Base-by-base conservation (phyloP, 108 stramenopile species). In the Fistulifera solaris region DNA sequence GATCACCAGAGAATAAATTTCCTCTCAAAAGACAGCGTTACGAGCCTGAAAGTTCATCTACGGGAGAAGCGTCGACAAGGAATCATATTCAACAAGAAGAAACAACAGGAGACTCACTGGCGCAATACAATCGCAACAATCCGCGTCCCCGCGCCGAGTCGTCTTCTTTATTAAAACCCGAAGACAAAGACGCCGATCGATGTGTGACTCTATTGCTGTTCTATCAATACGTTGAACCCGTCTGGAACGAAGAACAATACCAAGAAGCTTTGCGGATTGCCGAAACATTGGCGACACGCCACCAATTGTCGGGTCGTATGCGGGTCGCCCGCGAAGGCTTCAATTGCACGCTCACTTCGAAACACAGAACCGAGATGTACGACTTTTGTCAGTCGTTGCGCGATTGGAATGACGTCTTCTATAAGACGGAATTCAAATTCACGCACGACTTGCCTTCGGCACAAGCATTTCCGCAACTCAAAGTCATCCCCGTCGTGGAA, bases 161-260 rank as follows among this genome's bases (percentile, higher is more conserved):
- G 17, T 59, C 58, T 6, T 17, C 58, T 1, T 19, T 45, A 17
- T 11, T 19, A 4, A 3, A 45, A 45, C 7, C 21, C 16, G 18
- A 24, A 40, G 38, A 44, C 38, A 45, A 44, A 22, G 12, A 58
- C 24, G 49, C 50, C 6, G 57, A 50, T 14, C 23, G 42, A 15
- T 27, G 39, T 10, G 46, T 68, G 12, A 66, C 94, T 22, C 69
- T 94, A 2, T 67, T 90, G 19, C 70, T 94, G 14, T 94, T 94
- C 67, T 94, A 94, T 65, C 83, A 85, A 53, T 94, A 94, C 66
- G 77, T 94, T 26, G 85, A 91, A 59, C 89, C 89, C 0, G 68
- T 63, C 12, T 91, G 87, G 89, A 72, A 68, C 11, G 44, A 78
- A 16, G 45, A 63, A 2, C 71, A 69, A 27, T 81, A 85, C 58